These are phyloP conservation scores for Fragilaria crotonensis DNA, from an alignment of 108 stramenopile species.

Conservation along the genomic window DNA sequence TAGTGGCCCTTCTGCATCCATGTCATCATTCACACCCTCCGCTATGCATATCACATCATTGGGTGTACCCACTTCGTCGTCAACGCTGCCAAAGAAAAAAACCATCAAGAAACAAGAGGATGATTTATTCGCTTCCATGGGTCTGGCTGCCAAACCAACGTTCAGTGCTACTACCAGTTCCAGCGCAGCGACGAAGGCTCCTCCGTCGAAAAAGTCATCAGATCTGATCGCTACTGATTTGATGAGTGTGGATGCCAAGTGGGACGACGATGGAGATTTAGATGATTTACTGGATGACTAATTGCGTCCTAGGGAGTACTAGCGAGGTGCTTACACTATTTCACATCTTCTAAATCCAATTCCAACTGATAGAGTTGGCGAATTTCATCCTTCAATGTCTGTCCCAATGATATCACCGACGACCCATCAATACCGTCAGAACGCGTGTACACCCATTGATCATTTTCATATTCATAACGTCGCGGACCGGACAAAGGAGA, in stretches of 20 bases:
- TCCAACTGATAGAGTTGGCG: slow-evolving; percentile 40
- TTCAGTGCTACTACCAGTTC: slow-evolving; percentile 10
- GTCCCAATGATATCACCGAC: slow-evolving; percentile 26
- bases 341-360: slow-evolving; percentile 26
- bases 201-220: slow-evolving; percentile 1
- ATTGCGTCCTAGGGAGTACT: background rate
- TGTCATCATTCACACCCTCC: background rate
- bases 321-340: background rate
- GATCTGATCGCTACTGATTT: background rate
- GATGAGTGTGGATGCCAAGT: slow-evolving; percentile 29
- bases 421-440: background rate
- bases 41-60: background rate
- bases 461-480: slow-evolving; percentile 76
- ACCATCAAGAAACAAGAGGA: slow-evolving; percentile 22
- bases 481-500: slow-evolving; percentile 87
- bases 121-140: slow-evolving; percentile 58
- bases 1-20: background rate
- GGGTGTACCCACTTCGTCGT: slow-evolving; percentile 1
- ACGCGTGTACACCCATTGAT: slow-evolving; percentile 68
- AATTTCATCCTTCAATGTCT: slow-evolving; percentile 48
- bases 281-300: slow-evolving; percentile 50
- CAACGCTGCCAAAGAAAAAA: background rate
- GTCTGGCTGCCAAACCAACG: slow-evolving; percentile 32
- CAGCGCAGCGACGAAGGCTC: slow-evolving; percentile 3
- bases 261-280: slow-evolving; percentile 52